phyloP scores from a whole-genome alignment of 208 protist species.

The Wallacemonas collosoma region DNA sequence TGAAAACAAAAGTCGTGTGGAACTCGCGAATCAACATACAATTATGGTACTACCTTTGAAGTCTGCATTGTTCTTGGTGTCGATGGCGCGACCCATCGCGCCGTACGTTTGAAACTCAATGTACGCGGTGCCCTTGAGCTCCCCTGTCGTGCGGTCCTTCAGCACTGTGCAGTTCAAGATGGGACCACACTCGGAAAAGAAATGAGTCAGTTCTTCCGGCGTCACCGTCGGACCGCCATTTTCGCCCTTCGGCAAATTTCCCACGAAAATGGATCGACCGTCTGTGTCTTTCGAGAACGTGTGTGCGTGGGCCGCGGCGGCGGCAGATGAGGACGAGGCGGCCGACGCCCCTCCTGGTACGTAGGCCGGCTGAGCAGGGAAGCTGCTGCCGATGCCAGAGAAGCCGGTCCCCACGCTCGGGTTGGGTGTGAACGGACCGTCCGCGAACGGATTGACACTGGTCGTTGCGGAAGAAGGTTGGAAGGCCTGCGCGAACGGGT shows the following conservation, averaged over 20 bases:
- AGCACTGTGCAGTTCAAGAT: slow-evolving; percentile 87
- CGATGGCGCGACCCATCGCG: slow-evolving; percentile 80
- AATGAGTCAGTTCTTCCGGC: slow-evolving; percentile 76
- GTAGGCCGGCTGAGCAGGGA: slow-evolving; percentile 8
- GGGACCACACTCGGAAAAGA: slow-evolving; percentile 78
- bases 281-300: slow-evolving; percentile 84
- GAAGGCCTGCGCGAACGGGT: slow-evolving; percentile 10
- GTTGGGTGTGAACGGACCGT: not conserved
- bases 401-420: not conserved
- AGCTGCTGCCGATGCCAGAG: not conserved
- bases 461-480: not conserved
- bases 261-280: slow-evolving; percentile 85
- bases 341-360: not conserved
- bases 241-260: slow-evolving; percentile 72
- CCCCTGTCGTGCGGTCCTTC: slow-evolving; percentile 71
- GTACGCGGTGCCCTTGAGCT: slow-evolving; percentile 87
- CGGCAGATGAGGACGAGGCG: not conserved
- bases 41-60: slow-evolving; percentile 89
- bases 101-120: slow-evolving; percentile 83
- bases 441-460: not conserved
- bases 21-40: slow-evolving; percentile 70
- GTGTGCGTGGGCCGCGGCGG: slow-evolving; percentile 25
- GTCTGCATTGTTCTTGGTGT: slow-evolving; percentile 82
- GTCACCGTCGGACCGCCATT: slow-evolving; percentile 70
- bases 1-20: slow-evolving; percentile 2